Conservation (phyloP, 2,329 filamentous ascomycete species). For the Elsinoe ampelina region DNA sequence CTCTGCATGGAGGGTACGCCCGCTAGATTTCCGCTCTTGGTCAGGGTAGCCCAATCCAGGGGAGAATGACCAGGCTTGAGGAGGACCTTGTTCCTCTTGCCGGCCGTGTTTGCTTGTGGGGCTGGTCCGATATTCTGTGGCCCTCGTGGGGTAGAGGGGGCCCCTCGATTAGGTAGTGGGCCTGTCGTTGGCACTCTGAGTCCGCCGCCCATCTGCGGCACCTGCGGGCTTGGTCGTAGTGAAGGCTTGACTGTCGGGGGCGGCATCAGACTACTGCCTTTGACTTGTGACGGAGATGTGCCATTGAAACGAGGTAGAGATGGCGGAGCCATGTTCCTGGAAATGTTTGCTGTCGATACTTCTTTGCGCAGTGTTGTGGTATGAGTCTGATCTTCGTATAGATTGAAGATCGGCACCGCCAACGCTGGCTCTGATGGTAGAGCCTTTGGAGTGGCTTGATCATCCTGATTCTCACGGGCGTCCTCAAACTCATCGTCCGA, state of each 20-base stretch:
- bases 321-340: conserved; percentile 12
- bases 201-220: conserved; percentile 14
- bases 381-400: conserved; percentile 11
- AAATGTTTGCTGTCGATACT: neutral
- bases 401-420: conserved; percentile 19
- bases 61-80: conserved; percentile 88
- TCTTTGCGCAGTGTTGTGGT: neutral
- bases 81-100: conserved; percentile 55
- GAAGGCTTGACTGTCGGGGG: conserved; percentile 17
- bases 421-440: conserved; percentile 11
- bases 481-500: conserved; percentile 11
- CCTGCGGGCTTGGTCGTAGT: conserved; percentile 14
- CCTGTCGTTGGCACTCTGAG: conserved; percentile 37
- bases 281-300: conserved; percentile 8
- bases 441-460: conserved; percentile 26
- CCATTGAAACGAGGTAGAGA: conserved; percentile 28
- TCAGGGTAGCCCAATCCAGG: conserved; percentile 87
- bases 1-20: conserved; percentile 50
- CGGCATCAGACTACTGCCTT: conserved; percentile 22
- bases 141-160: conserved; percentile 25
- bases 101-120: conserved; percentile 31
- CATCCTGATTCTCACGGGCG: conserved; percentile 13
- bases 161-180: conserved; percentile 40
- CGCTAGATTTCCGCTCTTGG: conserved; percentile 47
- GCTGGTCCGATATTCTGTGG: conserved; percentile 27